Conservation (phyloP, 2,329 filamentous ascomycete genomes). For the Macrophomina tecta region DNA sequence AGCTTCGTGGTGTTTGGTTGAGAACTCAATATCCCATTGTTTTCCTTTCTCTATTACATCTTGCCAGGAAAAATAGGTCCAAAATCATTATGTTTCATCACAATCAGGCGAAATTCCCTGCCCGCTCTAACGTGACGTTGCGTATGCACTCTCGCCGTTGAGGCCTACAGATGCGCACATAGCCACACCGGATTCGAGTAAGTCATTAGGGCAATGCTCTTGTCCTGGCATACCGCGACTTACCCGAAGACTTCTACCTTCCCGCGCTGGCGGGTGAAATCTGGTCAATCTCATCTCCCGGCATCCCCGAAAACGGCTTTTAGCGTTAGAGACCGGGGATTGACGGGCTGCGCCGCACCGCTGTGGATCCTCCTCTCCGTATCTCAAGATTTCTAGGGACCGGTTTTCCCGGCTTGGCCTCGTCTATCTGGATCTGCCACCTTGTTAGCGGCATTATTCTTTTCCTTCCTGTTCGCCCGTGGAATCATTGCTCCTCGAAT, state of each 20-base stretch:
- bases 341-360: neutral
- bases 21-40: neutral
- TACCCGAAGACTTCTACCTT: no score
- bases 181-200: neutral
- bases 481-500: neutral
- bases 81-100: no score
- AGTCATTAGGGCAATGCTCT: neutral
- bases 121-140: no score
- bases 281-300: neutral
- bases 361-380: neutral
- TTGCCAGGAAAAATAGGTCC: no score
- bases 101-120: no score
- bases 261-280: no score
- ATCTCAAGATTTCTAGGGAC: conserved; percentile 10
- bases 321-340: neutral
- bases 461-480: neutral
- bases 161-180: no score
- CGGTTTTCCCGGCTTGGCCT: conserved; percentile 15
- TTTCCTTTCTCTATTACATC: neutral
- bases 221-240: neutral
- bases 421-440: neutral
- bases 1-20: neutral
- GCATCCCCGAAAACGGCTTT: neutral
- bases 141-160: no score
- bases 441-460: neutral